Conservation (phyloP, 1,139 yeast genomes). For the Hyphopichia pseudoburtonii region DNA sequence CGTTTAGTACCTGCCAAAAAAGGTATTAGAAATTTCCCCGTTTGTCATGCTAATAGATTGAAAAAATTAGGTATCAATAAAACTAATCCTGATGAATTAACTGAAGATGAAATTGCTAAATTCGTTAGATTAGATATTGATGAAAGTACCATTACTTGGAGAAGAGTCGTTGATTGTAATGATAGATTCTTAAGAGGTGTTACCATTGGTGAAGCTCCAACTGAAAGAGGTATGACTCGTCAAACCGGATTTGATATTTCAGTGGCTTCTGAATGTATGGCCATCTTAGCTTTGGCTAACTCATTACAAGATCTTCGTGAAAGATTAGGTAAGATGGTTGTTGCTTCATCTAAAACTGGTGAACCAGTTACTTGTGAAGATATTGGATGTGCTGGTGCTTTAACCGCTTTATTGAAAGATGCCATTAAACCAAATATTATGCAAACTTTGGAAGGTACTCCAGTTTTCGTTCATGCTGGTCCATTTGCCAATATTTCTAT, state of each 20-base stretch:
- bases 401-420: constrained; percentile 92
- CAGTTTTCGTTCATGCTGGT: constrained; percentile 97
- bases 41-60: constrained; percentile 76
- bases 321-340: constrained; percentile 88
- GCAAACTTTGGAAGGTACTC: constrained; percentile 99
- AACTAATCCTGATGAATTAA: constrained; percentile 79
- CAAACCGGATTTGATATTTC: constrained; percentile 95
- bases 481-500: constrained; percentile 98
- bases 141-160: constrained; percentile 93
- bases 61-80: constrained; percentile 77
- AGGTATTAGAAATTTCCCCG: constrained; percentile 76
- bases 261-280: constrained; percentile 98
- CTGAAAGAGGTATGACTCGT: constrained; percentile 89
- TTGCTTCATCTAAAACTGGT: constrained; percentile 79
- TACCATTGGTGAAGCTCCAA: constrained; percentile 90
- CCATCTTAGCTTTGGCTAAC: constrained; percentile 87
- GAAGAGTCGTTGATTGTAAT: constrained; percentile 94
- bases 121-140: constrained; percentile 91
- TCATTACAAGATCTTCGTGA: constrained; percentile 84
- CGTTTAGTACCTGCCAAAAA: constrained; percentile 87
- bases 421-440: constrained; percentile 96
- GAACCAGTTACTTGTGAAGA: constrained; percentile 95
- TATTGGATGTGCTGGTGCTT: constrained; percentile 95
- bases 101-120: constrained; percentile 69
- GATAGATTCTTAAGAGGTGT: constrained; percentile 91